These are phyloP conservation scores for Phycomyces blakesleeanus DNA, from an alignment of 192 early-diverging fungal genomes.

Conservation along the genomic window DNA sequence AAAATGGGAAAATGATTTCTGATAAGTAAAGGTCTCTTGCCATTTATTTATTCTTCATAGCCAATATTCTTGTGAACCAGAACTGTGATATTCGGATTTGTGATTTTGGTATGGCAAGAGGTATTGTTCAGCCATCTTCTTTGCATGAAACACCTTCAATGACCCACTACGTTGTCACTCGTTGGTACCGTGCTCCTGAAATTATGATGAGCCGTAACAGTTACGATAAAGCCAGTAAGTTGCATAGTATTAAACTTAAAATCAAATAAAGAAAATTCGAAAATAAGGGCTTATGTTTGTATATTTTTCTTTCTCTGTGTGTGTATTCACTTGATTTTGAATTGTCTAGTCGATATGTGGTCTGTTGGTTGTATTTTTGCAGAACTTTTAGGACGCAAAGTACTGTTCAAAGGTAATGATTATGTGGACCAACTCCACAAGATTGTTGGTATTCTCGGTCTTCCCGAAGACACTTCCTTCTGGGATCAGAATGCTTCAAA, in stretches of 20 bases:
- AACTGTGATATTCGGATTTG: conserved; percentile 93
- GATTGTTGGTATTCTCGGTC: conserved; percentile 82
- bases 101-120: conserved; percentile 93
- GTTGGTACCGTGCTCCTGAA: conserved; percentile 95
- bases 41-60: conserved; percentile 9
- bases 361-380: conserved; percentile 94
- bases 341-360: conserved; percentile 80
- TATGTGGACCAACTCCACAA: conserved; percentile 92
- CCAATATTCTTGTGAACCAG: conserved; percentile 84
- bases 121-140: conserved; percentile 63
- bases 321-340: no score
- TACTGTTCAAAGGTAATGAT: conserved; percentile 86
- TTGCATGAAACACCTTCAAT: conserved; percentile 66
- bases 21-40: background rate
- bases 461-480: conserved; percentile 63
- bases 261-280: no score
- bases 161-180: conserved; percentile 94
- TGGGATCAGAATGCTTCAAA: conserved; percentile 24
- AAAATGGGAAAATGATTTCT: background rate
- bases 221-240: conserved; percentile 85
- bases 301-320: no score
- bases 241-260: background rate
- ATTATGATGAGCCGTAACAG: conserved; percentile 85
- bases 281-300: no score
- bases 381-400: conserved; percentile 76